Evolutionary conservation across 225 moss, liverwort and hornwort genomes (phyloP).

Genomic region (Polytrichum formosum): DNA sequence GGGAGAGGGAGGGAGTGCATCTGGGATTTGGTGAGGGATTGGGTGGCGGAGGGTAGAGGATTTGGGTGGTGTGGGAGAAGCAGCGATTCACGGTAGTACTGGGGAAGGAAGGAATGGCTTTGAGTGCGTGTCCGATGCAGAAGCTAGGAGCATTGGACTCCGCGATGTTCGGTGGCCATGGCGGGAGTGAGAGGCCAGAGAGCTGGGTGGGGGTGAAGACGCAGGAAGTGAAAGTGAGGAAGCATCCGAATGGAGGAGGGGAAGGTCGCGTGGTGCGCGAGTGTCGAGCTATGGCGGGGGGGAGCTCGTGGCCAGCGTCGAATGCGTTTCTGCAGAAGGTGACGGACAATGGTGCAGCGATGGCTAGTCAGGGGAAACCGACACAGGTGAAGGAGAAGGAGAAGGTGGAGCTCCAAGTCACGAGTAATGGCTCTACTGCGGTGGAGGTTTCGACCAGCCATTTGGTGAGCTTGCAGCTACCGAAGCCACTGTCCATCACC

Average conservation of each 20-base stretch:
- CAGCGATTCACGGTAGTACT: neutral
- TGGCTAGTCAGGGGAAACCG: conserved; percentile 31
- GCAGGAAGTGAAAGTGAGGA: conserved; percentile 1
- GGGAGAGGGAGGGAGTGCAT: too few relatives aligned
- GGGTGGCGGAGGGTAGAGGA: too few relatives aligned
- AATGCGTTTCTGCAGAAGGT: conserved; percentile 48
- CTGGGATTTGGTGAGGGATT: too few relatives aligned
- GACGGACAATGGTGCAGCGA: conserved; percentile 29
- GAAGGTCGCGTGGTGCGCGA: neutral
- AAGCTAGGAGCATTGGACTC: conserved; percentile 11
- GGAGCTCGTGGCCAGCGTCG: conserved; percentile 55
- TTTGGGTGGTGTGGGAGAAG: too few relatives aligned
- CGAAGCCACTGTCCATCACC: conserved; percentile 71
- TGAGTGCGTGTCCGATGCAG: conserved; percentile 5
- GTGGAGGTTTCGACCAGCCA: conserved; percentile 33
- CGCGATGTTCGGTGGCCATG: conserved; percentile 1
- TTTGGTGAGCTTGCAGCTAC: conserved; percentile 57
- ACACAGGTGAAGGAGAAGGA: conserved; percentile 25
- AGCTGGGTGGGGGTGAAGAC: neutral
- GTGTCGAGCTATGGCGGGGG: conserved; percentile 3
- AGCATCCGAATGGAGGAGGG: neutral
- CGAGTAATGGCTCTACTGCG: conserved; percentile 23
- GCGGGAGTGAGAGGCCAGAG: neutral
- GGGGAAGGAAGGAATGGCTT: neutral
- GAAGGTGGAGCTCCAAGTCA: conserved; percentile 32